Base-by-base conservation (phyloP, 1,284 basidiomycete genomes). In the Cutaneotrichosporon spelunceum region DNA sequence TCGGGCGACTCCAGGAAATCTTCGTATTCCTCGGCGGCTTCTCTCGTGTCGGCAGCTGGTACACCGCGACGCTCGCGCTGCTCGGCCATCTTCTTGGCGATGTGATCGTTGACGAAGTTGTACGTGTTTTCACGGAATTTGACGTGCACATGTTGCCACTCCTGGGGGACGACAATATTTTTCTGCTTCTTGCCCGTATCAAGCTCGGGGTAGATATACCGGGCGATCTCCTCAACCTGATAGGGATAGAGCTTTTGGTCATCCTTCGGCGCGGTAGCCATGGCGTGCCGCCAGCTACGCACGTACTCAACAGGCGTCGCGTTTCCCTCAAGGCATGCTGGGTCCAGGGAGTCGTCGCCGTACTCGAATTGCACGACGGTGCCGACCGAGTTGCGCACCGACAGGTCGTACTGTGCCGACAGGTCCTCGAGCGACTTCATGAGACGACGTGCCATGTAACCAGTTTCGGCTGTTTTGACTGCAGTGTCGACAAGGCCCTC, bases 351-450 rank as follows among this genome's bases (percentile, higher is more conserved):
- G 76, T 99, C 96, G 72, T 98, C 94, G 50, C 96, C 96, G 72
- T 98, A 99, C 50, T 86, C 84, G 81, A 99, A 99, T 73, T 99
- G 96, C 3, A 99, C 95, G n/a, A 99, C 87, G 53, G 93, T 93
- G 5, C 96, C 96, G 0, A 87, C 87, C 2, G 93, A 94, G 79
- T 96, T 99, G 34, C 96, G 86, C 21, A 99, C 95, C n/a, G 91
- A 93, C 30, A 94, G 81, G 78, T 99, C 96, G 78, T 99, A 99
- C 65, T 97, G 92, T 0, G 92, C 94, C 6, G 93, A 94, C 53
- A 99, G 81, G 81, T 99, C 96, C 77, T 99, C 96, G 68, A 99
- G 80, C 2, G 96, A 95, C 79, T 99, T 99, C 96, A 99, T 99
- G 68, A 99, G 80, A 66, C 96, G 89, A 64, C 96, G 87, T 73